Conservation (phyloP, 2,329 filamentous ascomycete species). For the Penicillium occitanis region DNA sequence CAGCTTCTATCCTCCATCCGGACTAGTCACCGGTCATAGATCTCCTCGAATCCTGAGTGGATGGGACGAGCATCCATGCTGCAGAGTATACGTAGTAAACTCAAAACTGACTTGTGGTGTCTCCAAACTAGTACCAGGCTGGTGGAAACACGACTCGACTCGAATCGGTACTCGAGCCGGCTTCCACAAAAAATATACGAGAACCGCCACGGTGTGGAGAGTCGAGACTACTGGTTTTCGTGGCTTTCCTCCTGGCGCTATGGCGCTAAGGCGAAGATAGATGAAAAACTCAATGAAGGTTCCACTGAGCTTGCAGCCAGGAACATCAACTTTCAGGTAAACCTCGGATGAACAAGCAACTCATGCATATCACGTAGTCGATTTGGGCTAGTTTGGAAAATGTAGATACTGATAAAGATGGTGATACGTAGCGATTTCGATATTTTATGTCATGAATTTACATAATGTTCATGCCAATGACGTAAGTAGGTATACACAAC, state of each 20-base stretch:
- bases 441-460: not conserved
- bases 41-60: not conserved
- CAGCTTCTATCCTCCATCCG: not conserved
- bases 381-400: not conserved
- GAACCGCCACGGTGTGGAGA: not conserved
- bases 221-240: not conserved
- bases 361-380: not conserved
- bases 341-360: not conserved
- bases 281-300: not conserved
- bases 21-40: not conserved
- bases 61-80: not conserved
- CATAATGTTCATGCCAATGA: not conserved
- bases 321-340: not conserved
- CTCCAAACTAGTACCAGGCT: not conserved
- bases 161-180: not conserved
- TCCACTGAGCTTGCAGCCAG: not conserved
- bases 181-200: not conserved
- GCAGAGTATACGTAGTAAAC: not conserved
- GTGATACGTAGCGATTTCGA: not conserved
- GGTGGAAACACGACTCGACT: not conserved
- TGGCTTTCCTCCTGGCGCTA: not conserved
- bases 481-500: not conserved
- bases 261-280: not conserved
- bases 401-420: not conserved
- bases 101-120: not conserved